phyloP scores from a whole-genome alignment of 2,329 filamentous ascomycete genomes.

The Neurospora sp. region DNA sequence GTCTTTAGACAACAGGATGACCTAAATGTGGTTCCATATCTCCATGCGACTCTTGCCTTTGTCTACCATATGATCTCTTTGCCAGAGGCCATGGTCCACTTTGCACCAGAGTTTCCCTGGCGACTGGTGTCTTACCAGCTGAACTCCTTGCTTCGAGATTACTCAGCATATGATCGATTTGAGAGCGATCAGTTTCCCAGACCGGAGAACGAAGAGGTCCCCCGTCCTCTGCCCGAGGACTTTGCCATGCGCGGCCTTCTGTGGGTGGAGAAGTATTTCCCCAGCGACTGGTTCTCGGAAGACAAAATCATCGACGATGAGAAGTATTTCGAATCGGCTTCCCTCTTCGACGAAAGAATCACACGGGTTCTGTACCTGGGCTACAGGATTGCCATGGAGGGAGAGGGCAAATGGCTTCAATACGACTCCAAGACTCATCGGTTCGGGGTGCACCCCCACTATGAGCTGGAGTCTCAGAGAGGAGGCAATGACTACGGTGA shows the following conservation, averaged over 20 bases:
- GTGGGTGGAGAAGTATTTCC: conserved; percentile 51
- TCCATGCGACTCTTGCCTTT: conserved; percentile 55
- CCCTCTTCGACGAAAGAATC: conserved; percentile 46
- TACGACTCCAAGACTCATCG: conserved; percentile 29
- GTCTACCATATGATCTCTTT: conserved; percentile 35
- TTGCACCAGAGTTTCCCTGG: conserved; percentile 34
- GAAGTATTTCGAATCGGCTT: conserved; percentile 51
- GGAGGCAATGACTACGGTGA: conserved; percentile 14
- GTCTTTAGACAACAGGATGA: conserved; percentile 45
- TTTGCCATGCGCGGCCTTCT: conserved; percentile 55
- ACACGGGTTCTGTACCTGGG: conserved; percentile 52
- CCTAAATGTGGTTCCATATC: conserved; percentile 49
- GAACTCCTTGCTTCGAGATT: conserved; percentile 29
- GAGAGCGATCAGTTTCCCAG: conserved; percentile 36
- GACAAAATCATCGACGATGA: conserved; percentile 58
- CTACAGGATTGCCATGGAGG: conserved; percentile 31
- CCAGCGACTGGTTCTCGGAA: conserved; percentile 44
- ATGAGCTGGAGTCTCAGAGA: conserved; percentile 22
- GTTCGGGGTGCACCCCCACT: conserved; percentile 31
- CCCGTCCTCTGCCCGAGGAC: conserved; percentile 57
- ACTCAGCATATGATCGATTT: conserved; percentile 25
- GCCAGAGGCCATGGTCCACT: conserved; percentile 31
- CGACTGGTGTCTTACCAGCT: conserved; percentile 27
- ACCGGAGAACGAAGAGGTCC: conserved; percentile 28
- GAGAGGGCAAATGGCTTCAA: conserved; percentile 30